Conservation (phyloP, 805 yeast genomes). For the Saccharomycopsis sp. region DNA sequence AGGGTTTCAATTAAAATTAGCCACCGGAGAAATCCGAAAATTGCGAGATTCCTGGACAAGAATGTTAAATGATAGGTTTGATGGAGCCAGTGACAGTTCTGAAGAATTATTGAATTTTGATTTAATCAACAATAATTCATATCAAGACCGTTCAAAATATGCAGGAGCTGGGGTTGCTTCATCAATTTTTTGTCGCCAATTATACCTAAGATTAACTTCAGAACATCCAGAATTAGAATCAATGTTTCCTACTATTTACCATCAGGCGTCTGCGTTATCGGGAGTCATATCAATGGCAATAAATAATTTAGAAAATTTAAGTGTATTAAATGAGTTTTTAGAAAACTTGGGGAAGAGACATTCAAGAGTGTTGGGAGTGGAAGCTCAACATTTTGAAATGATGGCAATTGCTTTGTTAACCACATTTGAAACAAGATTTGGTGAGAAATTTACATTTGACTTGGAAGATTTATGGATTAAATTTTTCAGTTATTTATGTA, state of each 20-base stretch:
- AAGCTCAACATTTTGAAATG: constrained; percentile 45
- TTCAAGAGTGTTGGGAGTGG: constrained; percentile 49
- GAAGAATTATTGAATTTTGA: neutral
- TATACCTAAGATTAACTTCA: constrained; percentile 46
- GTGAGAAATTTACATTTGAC: constrained; percentile 22
- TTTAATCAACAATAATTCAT: too few relatives aligned
- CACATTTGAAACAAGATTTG: constrained; percentile 50
- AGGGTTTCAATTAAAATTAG: too few relatives aligned
- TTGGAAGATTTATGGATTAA: constrained; percentile 26
- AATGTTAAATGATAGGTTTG: constrained; percentile 30
- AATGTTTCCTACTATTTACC: constrained; percentile 49
- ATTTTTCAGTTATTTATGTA: constrained; percentile 28
- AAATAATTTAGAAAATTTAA: constrained; percentile 44
- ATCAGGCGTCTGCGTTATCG: constrained; percentile 58
- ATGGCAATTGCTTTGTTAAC: constrained; percentile 57
- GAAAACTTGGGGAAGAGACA: constrained; percentile 50
- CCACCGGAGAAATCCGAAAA: constrained; percentile 30
- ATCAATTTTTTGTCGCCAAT: constrained; percentile 49
- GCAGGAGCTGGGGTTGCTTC: constrained; percentile 21
- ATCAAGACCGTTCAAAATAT: neutral
- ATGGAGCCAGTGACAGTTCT: constrained; percentile 5
- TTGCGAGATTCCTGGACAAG: constrained; percentile 34
- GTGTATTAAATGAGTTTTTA: constrained; percentile 43
- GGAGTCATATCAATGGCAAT: constrained; percentile 54
- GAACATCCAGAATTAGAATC: constrained; percentile 42